phyloP scores from a whole-genome alignment of 345 rosid species.

The Turnera subulata region DNA sequence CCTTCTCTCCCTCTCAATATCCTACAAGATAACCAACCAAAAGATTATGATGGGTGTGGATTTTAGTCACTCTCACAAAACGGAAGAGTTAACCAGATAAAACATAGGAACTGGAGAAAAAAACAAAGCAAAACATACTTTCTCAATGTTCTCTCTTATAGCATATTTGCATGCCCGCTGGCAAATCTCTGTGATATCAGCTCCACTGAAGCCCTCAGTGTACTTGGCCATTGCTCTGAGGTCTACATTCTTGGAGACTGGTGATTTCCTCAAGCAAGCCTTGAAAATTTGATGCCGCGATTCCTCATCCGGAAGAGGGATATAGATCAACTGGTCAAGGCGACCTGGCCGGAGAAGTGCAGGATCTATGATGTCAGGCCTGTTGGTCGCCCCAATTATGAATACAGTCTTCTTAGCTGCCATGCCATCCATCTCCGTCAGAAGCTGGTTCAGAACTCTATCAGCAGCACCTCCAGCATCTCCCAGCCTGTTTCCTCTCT shows the following conservation, averaged over 20 bases:
- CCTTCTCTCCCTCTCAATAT: conserved; percentile 86
- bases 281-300: conserved; percentile 79
- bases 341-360: conserved; percentile 95
- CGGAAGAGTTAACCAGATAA: no score
- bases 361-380: conserved; percentile 88
- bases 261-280: conserved; percentile 90
- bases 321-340: conserved; percentile 89
- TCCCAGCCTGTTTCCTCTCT: conserved; percentile 91
- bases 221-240: conserved; percentile 83
- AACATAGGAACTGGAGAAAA: no score
- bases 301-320: conserved; percentile 94
- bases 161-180: conserved; percentile 93
- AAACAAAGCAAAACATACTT: conserved; percentile 32
- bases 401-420: conserved; percentile 91
- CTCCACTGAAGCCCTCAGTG: no score
- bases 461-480: conserved; percentile 99
- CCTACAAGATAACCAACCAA: conserved; percentile 47
- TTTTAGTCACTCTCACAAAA: no score
- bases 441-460: conserved; percentile 88
- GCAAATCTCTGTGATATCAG: no score
- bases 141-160: conserved; percentile 90
- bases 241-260: conserved; percentile 81
- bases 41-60: not conserved
- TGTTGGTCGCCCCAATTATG: conserved; percentile 96
- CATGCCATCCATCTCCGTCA: conserved; percentile 99